Base-by-base conservation (phyloP, 495 filamentous ascomycete species). In the Penicillium argentinense region DNA sequence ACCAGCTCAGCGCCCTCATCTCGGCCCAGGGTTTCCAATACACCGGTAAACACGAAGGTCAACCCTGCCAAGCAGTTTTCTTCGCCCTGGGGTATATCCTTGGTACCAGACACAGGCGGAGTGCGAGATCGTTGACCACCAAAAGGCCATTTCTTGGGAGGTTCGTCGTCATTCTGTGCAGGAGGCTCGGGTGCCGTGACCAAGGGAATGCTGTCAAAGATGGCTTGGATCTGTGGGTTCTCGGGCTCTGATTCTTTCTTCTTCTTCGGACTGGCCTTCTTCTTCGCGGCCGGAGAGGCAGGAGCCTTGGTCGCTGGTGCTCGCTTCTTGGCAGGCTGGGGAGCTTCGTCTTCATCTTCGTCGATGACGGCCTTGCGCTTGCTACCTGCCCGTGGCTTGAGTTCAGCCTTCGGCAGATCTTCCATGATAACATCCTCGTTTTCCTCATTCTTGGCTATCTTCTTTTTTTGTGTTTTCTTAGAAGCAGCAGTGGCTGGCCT, bases 41-140 rank as follows among this genome's bases (percentile, higher is more conserved):
- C 70, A 17, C 93, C 93, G 11, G 93, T 97, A 51, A 99, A 99
- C n/a, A 99, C 93, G 56, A 99, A 99, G 0, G 83, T 83, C 47
- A 97, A 72, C n/a, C 93, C 95, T 32, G 88, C 83, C 39, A 99
- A 77, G 62, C 93, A 99, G 54, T 97, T 91, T 12, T 93, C 88
- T 40, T 82, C 85, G 6, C 93, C 93, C 21, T 77, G 75, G 9
- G 93, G 93, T 40, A 93, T 68, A n/a, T 91, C 88, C 44, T 74
- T 80, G 11, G 77, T 71, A 17, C 79, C 85, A 26, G 81, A 74
- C 34, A 76, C 77, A 23, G 78, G 81, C 28, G 86, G 80, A 4
- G 84, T 77, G 33, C 67, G 38, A 63, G 79, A 46, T 72, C 69
- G 67, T 77, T 82, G 49, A 32, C 65, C 78, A 67, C 59, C 68